phyloP scores from a whole-genome alignment of 768 basidiomycete species.

The Amanita pallidorosea region DNA sequence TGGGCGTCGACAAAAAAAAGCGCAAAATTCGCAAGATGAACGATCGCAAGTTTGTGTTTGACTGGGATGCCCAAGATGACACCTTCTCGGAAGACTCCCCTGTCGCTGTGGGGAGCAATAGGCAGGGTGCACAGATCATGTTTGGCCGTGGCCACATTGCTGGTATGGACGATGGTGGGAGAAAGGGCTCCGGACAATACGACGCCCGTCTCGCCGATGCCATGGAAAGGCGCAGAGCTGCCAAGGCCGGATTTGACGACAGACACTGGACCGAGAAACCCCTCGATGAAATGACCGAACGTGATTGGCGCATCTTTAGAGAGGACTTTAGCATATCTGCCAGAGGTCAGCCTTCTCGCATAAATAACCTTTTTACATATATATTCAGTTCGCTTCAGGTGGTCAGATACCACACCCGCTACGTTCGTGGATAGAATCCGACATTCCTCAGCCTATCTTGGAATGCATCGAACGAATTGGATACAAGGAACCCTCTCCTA shows the following conservation, averaged over 20 bases:
- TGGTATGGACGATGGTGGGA: slow-evolving; percentile 66
- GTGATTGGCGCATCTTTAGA: slow-evolving; percentile 98
- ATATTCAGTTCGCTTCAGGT: slow-evolving; percentile 32
- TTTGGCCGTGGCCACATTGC: slow-evolving; percentile 78
- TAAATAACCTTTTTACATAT: not conserved
- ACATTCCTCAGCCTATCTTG: slow-evolving; percentile 68
- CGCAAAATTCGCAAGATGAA: slow-evolving; percentile 91
- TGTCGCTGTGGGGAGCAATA: slow-evolving; percentile 55
- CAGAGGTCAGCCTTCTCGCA: slow-evolving; percentile 44
- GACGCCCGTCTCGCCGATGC: slow-evolving; percentile 61
- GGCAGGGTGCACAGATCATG: slow-evolving; percentile 82
- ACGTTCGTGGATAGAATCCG: slow-evolving; percentile 85
- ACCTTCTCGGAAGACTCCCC: slow-evolving; percentile 75
- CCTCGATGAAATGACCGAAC: slow-evolving; percentile 86
- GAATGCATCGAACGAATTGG: slow-evolving; percentile 85
- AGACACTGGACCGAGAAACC: slow-evolving; percentile 97
- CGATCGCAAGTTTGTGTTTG: slow-evolving; percentile 97
- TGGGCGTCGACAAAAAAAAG: slow-evolving; percentile 91
- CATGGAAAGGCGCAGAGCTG: slow-evolving; percentile 73
- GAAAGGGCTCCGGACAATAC: slow-evolving; percentile 20
- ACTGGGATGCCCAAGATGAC: slow-evolving; percentile 97
- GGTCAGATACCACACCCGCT: slow-evolving; percentile 91
- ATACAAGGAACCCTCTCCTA: slow-evolving; percentile 94
- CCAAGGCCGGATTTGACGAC: slow-evolving; percentile 79
- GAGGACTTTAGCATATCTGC: slow-evolving; percentile 97